Conservation (phyloP, 441 rosid species). For the Eutrema salsugineum region DNA sequence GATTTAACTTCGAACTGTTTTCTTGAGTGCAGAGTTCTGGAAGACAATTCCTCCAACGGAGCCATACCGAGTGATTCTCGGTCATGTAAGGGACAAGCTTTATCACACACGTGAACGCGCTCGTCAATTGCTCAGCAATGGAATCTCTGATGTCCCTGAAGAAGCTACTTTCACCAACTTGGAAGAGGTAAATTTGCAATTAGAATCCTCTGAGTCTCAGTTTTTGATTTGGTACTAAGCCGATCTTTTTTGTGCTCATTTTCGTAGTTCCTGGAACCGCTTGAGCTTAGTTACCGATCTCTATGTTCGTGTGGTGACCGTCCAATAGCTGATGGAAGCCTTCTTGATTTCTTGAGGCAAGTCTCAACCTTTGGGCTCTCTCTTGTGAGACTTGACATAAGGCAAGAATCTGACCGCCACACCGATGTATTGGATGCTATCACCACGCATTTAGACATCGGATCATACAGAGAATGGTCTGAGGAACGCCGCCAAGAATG, state of each 20-base stretch:
- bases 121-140: conserved; percentile 65
- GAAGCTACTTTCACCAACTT: conserved; percentile 69
- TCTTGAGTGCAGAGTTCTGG: conserved; percentile 70
- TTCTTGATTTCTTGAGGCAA: conserved; percentile 93
- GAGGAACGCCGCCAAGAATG: conserved; percentile 84
- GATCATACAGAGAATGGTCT: conserved; percentile 91
- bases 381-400: conserved; percentile 86
- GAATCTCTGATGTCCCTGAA: conserved; percentile 81
- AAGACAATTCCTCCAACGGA: conserved; percentile 76
- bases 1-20: neutral
- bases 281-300: conserved; percentile 86
- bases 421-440: conserved; percentile 89
- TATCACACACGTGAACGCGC: conserved; percentile 87
- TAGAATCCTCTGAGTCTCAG: neutral
- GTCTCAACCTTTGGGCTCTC: conserved; percentile 96
- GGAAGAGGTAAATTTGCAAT: conserved; percentile 52
- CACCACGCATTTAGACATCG: conserved; percentile 75
- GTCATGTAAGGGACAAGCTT: conserved; percentile 80
- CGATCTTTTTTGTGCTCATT: conserved; percentile 2
- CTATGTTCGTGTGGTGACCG: conserved; percentile 85
- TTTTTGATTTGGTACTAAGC: conserved; percentile 13
- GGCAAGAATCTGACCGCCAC: conserved; percentile 97
- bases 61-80: conserved; percentile 94
- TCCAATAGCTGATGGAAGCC: conserved; percentile 94
- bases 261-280: conserved; percentile 88